Conservation (phyloP, 225 moss, liverwort and hornwort genomes). For the Lunularia cruciata region DNA sequence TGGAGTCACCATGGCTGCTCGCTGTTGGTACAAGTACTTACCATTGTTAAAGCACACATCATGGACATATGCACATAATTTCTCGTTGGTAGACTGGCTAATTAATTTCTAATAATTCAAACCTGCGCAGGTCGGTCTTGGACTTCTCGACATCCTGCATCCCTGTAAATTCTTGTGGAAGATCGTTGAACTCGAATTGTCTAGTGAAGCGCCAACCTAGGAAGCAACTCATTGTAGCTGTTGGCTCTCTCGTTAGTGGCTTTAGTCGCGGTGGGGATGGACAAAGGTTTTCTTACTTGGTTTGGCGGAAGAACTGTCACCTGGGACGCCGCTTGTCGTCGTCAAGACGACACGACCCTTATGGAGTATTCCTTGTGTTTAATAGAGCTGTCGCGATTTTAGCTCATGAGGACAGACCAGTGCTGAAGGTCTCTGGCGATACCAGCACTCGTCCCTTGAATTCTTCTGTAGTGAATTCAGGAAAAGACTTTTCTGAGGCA, state of each 20-base stretch:
- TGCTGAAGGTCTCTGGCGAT: slow-evolving; percentile 6
- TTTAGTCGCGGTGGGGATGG: neutral
- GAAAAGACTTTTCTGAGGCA: slow-evolving; percentile 18
- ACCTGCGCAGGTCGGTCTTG: slow-evolving; percentile 10
- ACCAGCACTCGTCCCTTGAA: slow-evolving; percentile 17
- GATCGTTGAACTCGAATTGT: neutral
- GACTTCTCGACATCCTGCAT: neutral
- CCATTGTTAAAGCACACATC: no score
- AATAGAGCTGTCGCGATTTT: slow-evolving; percentile 11
- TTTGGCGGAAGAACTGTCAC: neutral
- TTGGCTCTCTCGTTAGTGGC: neutral
- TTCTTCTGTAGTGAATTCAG: slow-evolving; percentile 17
- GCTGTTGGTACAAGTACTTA: no score
- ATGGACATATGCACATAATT: no score
- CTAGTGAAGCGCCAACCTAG: neutral
- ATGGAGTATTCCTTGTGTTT: neutral
- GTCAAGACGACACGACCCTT: neutral
- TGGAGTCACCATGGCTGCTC: no score
- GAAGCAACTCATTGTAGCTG: neutral
- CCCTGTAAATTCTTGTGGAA: neutral
- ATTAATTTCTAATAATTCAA: no score
- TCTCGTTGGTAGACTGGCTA: no score
- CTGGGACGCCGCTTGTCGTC: neutral
- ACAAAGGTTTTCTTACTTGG: neutral
- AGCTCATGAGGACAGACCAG: slow-evolving; percentile 25